Conservation (phyloP, 2,329 filamentous ascomycete genomes). For the Penicillium decumbens region DNA sequence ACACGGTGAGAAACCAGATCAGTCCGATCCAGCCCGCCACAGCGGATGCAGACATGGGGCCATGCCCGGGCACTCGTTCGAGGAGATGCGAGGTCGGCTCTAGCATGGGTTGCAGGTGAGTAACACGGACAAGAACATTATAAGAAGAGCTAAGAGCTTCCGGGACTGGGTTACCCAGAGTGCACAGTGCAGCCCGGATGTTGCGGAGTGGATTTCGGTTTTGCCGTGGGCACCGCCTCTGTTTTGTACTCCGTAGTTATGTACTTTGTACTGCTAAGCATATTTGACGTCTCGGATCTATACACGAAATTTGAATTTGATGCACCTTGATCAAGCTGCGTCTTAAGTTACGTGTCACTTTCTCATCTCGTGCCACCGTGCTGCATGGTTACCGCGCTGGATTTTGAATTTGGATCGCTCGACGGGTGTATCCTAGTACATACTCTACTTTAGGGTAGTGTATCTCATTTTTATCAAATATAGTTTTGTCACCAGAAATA, state of each 20-base stretch:
- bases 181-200: slow-evolving; percentile 8
- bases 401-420: not conserved
- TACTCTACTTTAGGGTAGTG: too few species aligned
- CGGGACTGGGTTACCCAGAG: not conserved
- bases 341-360: not conserved
- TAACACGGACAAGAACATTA: slow-evolving; percentile 16
- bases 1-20: slow-evolving; percentile 55
- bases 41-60: slow-evolving; percentile 32
- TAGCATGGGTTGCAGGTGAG: slow-evolving; percentile 26
- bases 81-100: slow-evolving; percentile 23
- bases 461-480: too few species aligned
- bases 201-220: slow-evolving; percentile 9
- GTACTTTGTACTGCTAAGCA: too few species aligned
- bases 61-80: slow-evolving; percentile 26
- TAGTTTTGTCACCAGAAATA: too few species aligned
- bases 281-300: not conserved
- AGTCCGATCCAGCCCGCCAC: slow-evolving; percentile 47
- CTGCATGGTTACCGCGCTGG: not conserved
- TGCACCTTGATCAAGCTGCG: not conserved
- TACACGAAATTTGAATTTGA: not conserved
- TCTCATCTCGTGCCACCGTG: not conserved
- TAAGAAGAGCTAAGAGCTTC: slow-evolving; percentile 4
- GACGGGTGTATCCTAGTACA: not conserved
- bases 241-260: not conserved
- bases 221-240: slow-evolving; percentile 4